Evolutionary conservation across 1,284 basidiomycete species (phyloP), one percentile per base, ranked within the genome.

Genomic region (Malassezia globosa): DNA sequence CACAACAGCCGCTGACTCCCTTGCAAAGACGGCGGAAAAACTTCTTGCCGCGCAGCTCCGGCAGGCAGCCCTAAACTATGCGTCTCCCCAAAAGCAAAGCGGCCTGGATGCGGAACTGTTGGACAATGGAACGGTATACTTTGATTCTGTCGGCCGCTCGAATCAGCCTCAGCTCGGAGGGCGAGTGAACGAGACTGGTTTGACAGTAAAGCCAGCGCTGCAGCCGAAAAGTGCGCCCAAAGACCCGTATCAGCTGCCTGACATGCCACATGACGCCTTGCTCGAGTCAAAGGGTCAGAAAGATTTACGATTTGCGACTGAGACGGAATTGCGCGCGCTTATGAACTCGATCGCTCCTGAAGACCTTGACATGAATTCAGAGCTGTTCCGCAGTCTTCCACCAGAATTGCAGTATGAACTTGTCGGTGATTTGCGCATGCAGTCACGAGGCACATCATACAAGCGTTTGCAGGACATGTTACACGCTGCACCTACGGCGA

Each of bases 361-460:
- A 27, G 68, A 71, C 40, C 55, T 71, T 45, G 65, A 68, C 48
- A 64, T 61, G 36, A 55, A 47, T 31, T 71, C 68, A 2, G 58
- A 59, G 11, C 54, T 68, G 21, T 99, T 99, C 68, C 82, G 82
- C 22, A 85, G 87, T 54, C 78, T 97, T 8, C 89, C 94, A 0
- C 87, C 87, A 0, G 90, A 96, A 72, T 81, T 94, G 19, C 89
- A 99, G 69, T 99, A 97, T 73, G 94, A 99, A 75, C 89, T 99
- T 58, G 84, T 97, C 24, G 92, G 92, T 49, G 94, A 99, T 74
- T 75, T 96, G 49, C 81, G 90, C 4, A 76, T 92, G 37, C 88
- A 88, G 69, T 95, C 89, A 1, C 80, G 94, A 2, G 88, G 94
- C 72, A 92, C 88, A 6, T 94, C 87, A 5, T 84, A 90, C 74